Conservation (phyloP, 2,329 filamentous ascomycete species). For the Corniculantispora saksenae region DNA sequence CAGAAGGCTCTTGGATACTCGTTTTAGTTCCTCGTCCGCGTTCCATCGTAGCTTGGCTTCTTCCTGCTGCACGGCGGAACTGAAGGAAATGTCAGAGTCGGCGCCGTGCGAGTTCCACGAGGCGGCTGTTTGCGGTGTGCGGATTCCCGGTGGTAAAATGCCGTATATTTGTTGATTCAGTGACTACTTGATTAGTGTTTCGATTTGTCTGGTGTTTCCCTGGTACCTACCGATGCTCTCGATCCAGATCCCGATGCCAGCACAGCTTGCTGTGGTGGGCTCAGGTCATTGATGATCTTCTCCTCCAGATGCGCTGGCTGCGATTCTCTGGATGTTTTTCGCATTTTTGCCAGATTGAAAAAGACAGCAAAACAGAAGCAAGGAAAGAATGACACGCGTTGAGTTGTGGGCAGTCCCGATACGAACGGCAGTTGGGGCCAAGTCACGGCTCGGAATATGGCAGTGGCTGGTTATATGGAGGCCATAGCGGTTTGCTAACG, state of each 20-base stretch:
- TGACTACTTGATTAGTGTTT: conserved; percentile 29
- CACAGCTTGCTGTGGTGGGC: conserved; percentile 20
- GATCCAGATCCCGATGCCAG: conserved; percentile 23
- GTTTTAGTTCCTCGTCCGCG: conserved; percentile 40
- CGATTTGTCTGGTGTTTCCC: not conserved
- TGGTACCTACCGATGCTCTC: conserved; percentile 32
- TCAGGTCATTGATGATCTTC: conserved; percentile 13
- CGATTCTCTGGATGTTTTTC: not conserved
- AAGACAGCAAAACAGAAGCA: too few relatives aligned
- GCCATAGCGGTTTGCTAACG: not conserved
- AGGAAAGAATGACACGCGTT: too few relatives aligned
- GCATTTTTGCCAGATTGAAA: not conserved
- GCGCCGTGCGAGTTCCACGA: conserved; percentile 36
- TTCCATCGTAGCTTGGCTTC: conserved; percentile 43
- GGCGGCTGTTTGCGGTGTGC: conserved; percentile 33
- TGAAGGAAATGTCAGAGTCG: conserved; percentile 38
- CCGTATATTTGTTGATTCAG: conserved; percentile 35
- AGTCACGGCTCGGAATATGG: not conserved
- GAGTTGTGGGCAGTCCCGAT: too few relatives aligned
- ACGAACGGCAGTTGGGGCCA: not conserved
- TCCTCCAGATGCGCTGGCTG: conserved; percentile 14
- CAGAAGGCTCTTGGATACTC: conserved; percentile 39
- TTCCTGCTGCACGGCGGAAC: conserved; percentile 38
- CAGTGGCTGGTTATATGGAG: not conserved
- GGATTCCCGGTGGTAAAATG: conserved; percentile 32